Evolutionary conservation across 306 rosid species (phyloP), one percentile per base, ranked within the genome.

Genomic region (apple (Malus domestica)): DNA sequence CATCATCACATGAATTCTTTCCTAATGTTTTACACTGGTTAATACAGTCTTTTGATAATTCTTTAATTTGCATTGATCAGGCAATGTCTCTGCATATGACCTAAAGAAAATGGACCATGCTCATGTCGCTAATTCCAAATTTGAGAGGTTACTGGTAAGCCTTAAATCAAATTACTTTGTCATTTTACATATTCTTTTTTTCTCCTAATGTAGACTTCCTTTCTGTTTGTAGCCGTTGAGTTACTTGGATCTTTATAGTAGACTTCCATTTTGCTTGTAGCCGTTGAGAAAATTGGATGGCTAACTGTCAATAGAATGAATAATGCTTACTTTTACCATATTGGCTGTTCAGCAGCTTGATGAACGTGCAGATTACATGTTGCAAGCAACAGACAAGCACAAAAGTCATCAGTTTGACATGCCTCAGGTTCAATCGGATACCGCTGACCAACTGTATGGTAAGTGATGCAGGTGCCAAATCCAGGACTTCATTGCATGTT

Each of bases 261-360:
- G 77, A 55, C 61, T 55, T 32, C 33, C 35, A 33, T 33, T 33
- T 6, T 33, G 35, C 5, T 33, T 33, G 40, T 35, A 15, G 22
- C 40, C 9, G 40, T 35, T 35, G 40, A 35, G 40, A 35, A 35
- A 35, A 6, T 35, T 35, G 40, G 40, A 35, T 35, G 9, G 40
- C 40, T 6, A 7, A 35, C 40, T 35, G 40, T 35, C 2, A 35
- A 35, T 1, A 35, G 40, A 35, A 35, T 35, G 40, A 35, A 35
- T 35, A 65, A n/a, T 67, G 74, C 76, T 61, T 55, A 23, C 23
- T 23, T 23, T 23, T 23, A 35, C 59, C 75, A 72, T 83, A 94
- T 83, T 83, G 95, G 95, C 72, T 94, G 95, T 57, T 94, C 92
- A 94, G 87, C 92, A 92, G 86, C 93, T 94, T 72, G 90, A 81